Evolutionary conservation across 2,329 filamentous ascomycete species (phyloP), one percentile per base, ranked within the genome.

Genomic region (Botrytis squamosa): DNA sequence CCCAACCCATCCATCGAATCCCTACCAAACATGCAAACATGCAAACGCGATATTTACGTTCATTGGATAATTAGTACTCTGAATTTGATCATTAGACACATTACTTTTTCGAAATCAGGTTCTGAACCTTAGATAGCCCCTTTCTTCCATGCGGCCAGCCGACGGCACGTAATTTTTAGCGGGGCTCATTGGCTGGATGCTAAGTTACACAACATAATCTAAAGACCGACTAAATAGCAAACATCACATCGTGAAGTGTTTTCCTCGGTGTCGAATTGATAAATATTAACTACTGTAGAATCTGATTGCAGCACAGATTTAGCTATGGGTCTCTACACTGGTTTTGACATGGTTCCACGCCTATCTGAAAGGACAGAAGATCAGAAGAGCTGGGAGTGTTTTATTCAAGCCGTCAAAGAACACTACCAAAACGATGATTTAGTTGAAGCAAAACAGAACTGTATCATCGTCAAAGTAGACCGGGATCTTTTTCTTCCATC

Each of bases 261-360:
- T 36, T 42, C 22, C 25, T 10, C 33, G n/a, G n/a, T n/a, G 36
- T n/a, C 2, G 3, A 20, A 33, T 36, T 40, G 16, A 49, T 6
- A 36, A 33, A 7, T 4, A 4, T 16, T 18, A 9, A 12, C 29
- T n/a, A 25, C 20, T 40, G 9, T 60, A 40, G 29, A 33, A 40
- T 64, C 14, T 22, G 12, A 22, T 22, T 12, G n/a, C 63, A 49
- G 16, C 8, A 52, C 7, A 40, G 25, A 65, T 38, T 29, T 66
- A 74, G 55, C 70, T 63, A 80, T 80, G 76, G 78, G 77, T 40
- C 74, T 77, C 57, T 76, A 80, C 63, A 76, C 77, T 52, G 77
- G 78, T 40, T 81, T 81, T 69, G 78, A 80, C 59, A 79, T 81
- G 75, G 76, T 78, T 70, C 80, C 78, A 72, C 74, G 64, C 74